These are phyloP conservation scores for Plasmodium adleri DNA, from an alignment of 169 alveolate genomes.

Conservation along the genomic window DNA sequence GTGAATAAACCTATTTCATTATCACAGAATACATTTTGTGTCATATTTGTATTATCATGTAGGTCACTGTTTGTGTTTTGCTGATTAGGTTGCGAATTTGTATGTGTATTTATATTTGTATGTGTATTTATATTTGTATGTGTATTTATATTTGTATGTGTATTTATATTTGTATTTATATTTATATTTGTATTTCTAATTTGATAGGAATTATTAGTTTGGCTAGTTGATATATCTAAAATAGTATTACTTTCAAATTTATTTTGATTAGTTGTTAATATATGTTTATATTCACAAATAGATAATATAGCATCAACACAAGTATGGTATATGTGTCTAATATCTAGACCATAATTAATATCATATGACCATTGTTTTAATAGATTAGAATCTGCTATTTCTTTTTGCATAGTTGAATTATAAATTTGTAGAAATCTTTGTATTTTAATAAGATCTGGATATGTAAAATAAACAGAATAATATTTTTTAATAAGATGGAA, in stretches of 20 bases:
- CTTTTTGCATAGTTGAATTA: constrained; percentile 71
- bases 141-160: neutral
- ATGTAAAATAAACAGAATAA: constrained; percentile 64
- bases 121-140: neutral
- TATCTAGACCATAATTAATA: constrained; percentile 61
- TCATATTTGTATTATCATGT: too few species aligned
- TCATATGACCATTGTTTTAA: constrained; percentile 70
- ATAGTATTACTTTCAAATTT: constrained; percentile 29
- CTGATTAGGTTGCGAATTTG: too few species aligned
- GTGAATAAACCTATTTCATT: constrained; percentile 13
- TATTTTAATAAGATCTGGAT: constrained; percentile 35
- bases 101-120: too few species aligned
- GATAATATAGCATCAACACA: constrained; percentile 69
- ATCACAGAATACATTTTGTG: neutral
- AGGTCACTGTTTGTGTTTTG: too few species aligned
- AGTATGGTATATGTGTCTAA: constrained; percentile 64
- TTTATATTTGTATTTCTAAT: neutral
- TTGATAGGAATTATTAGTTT: neutral
- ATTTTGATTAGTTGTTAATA: neutral
- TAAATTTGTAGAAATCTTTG: constrained; percentile 49
- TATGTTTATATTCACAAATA: constrained; percentile 47
- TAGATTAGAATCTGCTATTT: constrained; percentile 35
- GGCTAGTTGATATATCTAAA: constrained; percentile 1
- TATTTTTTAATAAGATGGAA: constrained; percentile 65
- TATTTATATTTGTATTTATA: neutral